Evolutionary conservation across 2,329 filamentous ascomycete genomes (phyloP).

Genomic region (Diaporthe destruens): DNA sequence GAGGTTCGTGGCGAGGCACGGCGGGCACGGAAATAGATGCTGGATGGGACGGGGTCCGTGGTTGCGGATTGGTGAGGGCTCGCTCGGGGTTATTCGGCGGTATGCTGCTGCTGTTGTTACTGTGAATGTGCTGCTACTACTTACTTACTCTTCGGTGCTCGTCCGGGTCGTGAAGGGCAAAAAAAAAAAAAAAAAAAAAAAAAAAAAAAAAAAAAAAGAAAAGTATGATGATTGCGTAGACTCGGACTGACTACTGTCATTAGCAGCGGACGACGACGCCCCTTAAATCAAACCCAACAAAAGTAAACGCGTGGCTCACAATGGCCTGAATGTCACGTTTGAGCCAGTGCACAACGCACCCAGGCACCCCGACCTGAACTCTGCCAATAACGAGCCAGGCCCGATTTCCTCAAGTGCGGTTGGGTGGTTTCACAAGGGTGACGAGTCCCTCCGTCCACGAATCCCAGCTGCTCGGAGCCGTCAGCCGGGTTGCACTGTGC

Average conservation of each 20-base stretch:
- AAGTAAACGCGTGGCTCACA: constrained; percentile 22
- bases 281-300: constrained; percentile 6
- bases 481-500: background rate
- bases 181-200: too few species aligned
- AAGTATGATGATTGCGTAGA: too few species aligned
- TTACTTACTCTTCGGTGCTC: too few species aligned
- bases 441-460: constrained; percentile 9
- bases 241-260: background rate
- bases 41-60: background rate
- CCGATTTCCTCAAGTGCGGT: background rate
- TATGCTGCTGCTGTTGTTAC: too few species aligned
- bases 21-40: background rate
- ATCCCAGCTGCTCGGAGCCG: constrained; percentile 10
- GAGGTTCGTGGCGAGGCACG: constrained; percentile 14
- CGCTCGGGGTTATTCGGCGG: background rate
- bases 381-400: background rate
- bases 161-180: too few species aligned
- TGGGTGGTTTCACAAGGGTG: constrained; percentile 27
- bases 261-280: background rate
- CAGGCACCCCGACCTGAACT: constrained; percentile 12
- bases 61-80: background rate
- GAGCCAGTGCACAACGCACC: background rate
- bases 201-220: too few species aligned
- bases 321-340: background rate
- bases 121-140: too few species aligned